Base-by-base conservation (phyloP, 2,329 filamentous ascomycete genomes). In the Penicillium thymicola region DNA sequence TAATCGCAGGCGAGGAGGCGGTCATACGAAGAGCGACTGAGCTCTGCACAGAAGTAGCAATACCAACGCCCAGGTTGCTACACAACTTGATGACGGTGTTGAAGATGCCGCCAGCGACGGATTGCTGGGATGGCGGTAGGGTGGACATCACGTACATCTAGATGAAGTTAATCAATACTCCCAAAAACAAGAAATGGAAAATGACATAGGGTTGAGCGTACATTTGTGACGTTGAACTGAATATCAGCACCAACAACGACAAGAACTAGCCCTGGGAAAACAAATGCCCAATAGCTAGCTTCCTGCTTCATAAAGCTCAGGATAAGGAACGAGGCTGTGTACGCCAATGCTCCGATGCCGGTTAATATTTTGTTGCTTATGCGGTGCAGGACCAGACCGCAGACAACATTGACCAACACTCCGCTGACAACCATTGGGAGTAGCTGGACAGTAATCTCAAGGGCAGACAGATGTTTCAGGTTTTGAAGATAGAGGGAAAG, bases 61-160 rank as follows among this genome's bases (percentile, higher is more conserved):
- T 79, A 1, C 84, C 85, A 52, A 87, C 79, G 4, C 84, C 82
- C 1, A 87, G 73, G 0, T 85, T 85, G 49, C 79, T 79, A 47
- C 81, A 82, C 4, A 89, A 75, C 54, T 85, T 81, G 41, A 83
- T 83, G 23, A 86, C 78, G 3, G 87, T 88, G 68, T 89, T 87
- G 65, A 89, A 85, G 40, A 90, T 83, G 1, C 85, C 85, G 6
- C 86, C 85, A 0, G 85, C 86, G 14, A 89, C 80, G 0, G 83
- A 85, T 63, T 89, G 85, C 61, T 87, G 82, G n/a, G 81, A 76
- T 1, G 76, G 70, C 0, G 85, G 84, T 51, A 89, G 80, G 0
- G 83, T 83, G 4, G 83, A 85, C 78, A 88, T 83, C 52, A 89
- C 85, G 61, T 89, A 89, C 81, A 89, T 86, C 79, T 86, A 57